phyloP scores from a whole-genome alignment of 495 filamentous ascomycete species.

The Daldinia decipiens region DNA sequence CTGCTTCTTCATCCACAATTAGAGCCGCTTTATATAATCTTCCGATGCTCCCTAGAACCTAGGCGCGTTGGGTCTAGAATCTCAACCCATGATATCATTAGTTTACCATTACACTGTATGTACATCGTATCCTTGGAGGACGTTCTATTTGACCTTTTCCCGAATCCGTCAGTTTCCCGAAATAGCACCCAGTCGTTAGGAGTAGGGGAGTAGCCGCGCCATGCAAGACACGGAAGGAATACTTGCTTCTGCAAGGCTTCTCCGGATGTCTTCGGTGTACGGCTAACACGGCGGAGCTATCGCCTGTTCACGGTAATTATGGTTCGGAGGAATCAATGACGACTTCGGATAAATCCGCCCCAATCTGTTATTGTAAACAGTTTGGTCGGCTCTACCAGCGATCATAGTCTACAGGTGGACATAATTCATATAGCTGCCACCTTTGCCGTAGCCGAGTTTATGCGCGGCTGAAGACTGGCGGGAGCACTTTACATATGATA shows the following conservation, averaged over 20 bases:
- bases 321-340: conserved; percentile 25
- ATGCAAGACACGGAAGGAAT: not conserved
- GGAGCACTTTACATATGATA: not conserved
- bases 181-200: conserved; percentile 14
- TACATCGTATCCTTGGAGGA: not conserved
- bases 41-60: not conserved
- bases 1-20: not conserved
- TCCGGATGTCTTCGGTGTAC: conserved; percentile 19
- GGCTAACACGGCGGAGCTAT: conserved; percentile 13
- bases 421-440: conserved; percentile 35
- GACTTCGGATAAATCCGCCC: not conserved
- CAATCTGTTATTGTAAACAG: not conserved
- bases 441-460: conserved; percentile 29
- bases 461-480: conserved; percentile 10
- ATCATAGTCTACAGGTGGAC: conserved; percentile 14
- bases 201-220: conserved; percentile 13
- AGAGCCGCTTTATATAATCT: not conserved
- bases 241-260: not conserved
- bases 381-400: conserved; percentile 3
- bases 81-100: not conserved
- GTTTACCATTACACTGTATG: too few relatives aligned
- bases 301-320: conserved; percentile 10
- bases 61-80: not conserved
- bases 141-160: not conserved
- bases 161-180: conserved; percentile 14